Base-by-base conservation (phyloP, 805 yeast genomes). In the Yarrowia sp. region DNA sequence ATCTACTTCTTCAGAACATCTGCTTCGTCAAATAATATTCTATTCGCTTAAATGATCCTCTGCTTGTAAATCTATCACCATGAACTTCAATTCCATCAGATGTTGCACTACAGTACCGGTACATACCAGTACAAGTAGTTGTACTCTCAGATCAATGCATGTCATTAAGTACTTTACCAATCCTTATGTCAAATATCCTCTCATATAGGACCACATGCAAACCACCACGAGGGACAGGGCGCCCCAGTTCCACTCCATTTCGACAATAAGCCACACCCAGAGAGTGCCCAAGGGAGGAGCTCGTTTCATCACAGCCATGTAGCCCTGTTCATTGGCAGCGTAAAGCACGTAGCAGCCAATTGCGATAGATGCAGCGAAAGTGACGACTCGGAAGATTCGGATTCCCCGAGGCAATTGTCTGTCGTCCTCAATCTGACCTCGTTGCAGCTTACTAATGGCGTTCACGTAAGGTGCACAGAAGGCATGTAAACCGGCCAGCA, bases 271-370 rank as follows among this genome's bases (percentile, higher is more conserved):
- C 81, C 81, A 79, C 9, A 78, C 75, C 75, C 79, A 76, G 9
- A 79, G 67, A 14, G 82, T 79, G 19, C 81, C 82, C 6, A 79
- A 70, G 1, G 82, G 78, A 10, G 82, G 82, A 8, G 80, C 80
- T 50, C 74, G 69, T 47, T 73, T 71, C 81, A 79, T 80, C 20
- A 77, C 74, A 2, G 78, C 75, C 70, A 74, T 76, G 72, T 79
- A 79, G 40, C 79, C 80, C 52, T 74, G 76, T 64, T 73, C 76
- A 64, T 77, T 73, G 36, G 78, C 70, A 8, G 75, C 70, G 60
- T 73, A 73, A 17, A 79, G 72, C 38, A 79, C 69, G 68, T 78
- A 78, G 42, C 77, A 70, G 49, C 81, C 81, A 30, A 77, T 69
- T 2, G 67, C 70, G 5, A 73, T 69, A 33, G 75, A 67, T 9